Evolutionary conservation across 106 monocot genomes (phyloP).

Genomic region (Acorus calamus): DNA sequence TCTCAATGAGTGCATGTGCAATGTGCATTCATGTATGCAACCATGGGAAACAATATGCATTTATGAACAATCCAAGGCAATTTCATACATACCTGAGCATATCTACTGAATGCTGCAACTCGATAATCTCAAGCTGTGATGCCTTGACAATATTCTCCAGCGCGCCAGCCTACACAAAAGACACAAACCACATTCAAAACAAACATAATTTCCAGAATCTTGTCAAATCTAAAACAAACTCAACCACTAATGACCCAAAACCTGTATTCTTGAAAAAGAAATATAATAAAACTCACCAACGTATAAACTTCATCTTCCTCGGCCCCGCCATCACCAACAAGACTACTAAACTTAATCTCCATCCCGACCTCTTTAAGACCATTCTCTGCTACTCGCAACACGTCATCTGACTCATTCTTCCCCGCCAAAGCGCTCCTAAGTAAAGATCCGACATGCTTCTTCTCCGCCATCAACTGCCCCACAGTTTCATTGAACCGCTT

Average conservation of each 20-base stretch:
- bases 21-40: too few species aligned
- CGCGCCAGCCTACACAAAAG: conserved; percentile 62
- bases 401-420: conserved; percentile 36
- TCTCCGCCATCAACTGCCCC: conserved; percentile 50
- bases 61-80: too few species aligned
- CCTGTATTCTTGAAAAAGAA: too few species aligned
- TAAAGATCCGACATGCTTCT: conserved; percentile 76
- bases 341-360: conserved; percentile 40
- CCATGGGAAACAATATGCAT: too few species aligned
- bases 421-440: conserved; percentile 74
- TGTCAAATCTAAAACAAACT: too few species aligned
- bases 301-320: conserved; percentile 85
- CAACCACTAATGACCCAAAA: too few species aligned
- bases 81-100: conserved; percentile 54
- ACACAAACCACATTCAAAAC: not conserved
- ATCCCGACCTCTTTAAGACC: conserved; percentile 74
- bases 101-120: conserved; percentile 80
- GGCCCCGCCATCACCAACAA: conserved; percentile 9
- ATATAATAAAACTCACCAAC: conserved; percentile 34
- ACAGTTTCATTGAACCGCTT: conserved; percentile 38
- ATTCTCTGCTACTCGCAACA: conserved; percentile 65
- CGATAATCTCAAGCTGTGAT: conserved; percentile 77
- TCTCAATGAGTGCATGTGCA: too few species aligned
- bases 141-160: conserved; percentile 84
- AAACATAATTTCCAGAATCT: too few species aligned